Conservation (phyloP, 2,329 filamentous ascomycete genomes). For the Trichoderma afroharzianum region DNA sequence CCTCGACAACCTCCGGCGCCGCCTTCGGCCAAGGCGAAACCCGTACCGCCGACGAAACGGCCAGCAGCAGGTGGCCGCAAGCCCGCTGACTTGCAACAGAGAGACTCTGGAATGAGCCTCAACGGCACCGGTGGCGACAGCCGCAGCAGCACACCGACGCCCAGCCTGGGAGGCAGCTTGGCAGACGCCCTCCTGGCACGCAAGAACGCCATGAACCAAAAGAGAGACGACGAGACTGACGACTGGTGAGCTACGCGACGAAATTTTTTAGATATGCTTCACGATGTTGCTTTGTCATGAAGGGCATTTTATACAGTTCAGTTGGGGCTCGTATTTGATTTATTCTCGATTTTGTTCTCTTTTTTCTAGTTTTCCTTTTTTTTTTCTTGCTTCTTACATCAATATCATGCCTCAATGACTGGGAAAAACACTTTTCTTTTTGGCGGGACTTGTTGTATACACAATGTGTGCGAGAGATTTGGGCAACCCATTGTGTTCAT, state of each 20-base stretch:
- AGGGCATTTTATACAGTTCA: slow-evolving; percentile 18
- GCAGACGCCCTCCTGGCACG: slow-evolving; percentile 75
- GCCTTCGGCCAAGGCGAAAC: slow-evolving; percentile 60
- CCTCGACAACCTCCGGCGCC: slow-evolving; percentile 68
- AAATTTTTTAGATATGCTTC: slow-evolving; percentile 4
- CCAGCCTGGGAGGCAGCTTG: slow-evolving; percentile 68
- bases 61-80: slow-evolving; percentile 66
- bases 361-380: background rate
- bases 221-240: slow-evolving; percentile 64
- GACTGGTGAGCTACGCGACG: slow-evolving; percentile 52
- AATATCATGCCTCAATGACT: slow-evolving; percentile 7
- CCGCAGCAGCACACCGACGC: slow-evolving; percentile 67
- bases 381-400: background rate
- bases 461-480: background rate
- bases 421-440: background rate
- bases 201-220: slow-evolving; percentile 68
- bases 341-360: slow-evolving; percentile 13
- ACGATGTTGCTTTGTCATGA: slow-evolving; percentile 4
- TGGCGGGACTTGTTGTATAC: slow-evolving; percentile 13
- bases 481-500: slow-evolving; percentile 11
- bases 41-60: slow-evolving; percentile 75
- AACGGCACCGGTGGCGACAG: slow-evolving; percentile 55
- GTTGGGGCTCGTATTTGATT: background rate
- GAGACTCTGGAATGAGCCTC: slow-evolving; percentile 67
- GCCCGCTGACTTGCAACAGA: slow-evolving; percentile 62